Percentiles rank a stretch among this genome's conserved stretches.
These are phyloP conservation scores for Solanum microdontum DNA, from an alignment of 257 asterid species.

Conservation along the genomic window DNA sequence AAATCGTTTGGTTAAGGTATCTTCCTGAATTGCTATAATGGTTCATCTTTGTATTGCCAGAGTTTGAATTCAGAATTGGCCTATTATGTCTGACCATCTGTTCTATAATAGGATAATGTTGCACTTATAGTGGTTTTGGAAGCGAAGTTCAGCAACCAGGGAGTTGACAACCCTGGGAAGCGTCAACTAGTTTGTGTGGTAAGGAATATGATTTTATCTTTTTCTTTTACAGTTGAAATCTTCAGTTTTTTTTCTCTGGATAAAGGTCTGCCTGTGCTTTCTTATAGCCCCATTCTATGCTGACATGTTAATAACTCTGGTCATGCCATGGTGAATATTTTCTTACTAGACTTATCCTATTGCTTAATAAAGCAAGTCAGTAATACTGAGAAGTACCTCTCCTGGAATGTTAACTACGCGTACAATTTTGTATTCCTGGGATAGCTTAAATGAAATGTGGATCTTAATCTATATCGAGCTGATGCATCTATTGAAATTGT, in stretches of 20 bases:
- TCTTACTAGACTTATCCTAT: background rate
- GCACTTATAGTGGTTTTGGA: constrained; percentile 90
- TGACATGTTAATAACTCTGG: background rate
- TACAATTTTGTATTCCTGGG: background rate
- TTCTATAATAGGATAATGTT: constrained; percentile 64
- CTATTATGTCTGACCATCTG: background rate
- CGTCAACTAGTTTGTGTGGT: constrained; percentile 99
- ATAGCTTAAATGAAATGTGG: background rate
- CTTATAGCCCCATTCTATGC: background rate
- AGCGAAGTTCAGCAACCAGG: constrained; percentile 80
- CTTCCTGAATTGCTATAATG: background rate
- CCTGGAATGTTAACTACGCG: background rate
- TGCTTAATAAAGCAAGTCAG: background rate
- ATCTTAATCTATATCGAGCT: constrained; percentile 2
- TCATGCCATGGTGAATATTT: background rate
- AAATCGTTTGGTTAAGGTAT: constrained; percentile 81
- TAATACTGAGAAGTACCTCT: background rate
- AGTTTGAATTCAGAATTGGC: background rate
- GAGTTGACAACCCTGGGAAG: constrained; percentile 65
- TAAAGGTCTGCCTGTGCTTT: background rate
- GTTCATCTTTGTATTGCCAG: background rate
- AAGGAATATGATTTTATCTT: constrained; percentile 12
- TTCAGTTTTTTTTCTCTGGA: background rate
- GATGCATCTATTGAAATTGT: background rate
- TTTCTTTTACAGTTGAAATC: background rate